A percentile compares a stretch with the other conserved stretches of the same genome.
Evolutionary conservation across 306 rosid genomes (phyloP).

Genomic region (Pterocarpus santalinus): DNA sequence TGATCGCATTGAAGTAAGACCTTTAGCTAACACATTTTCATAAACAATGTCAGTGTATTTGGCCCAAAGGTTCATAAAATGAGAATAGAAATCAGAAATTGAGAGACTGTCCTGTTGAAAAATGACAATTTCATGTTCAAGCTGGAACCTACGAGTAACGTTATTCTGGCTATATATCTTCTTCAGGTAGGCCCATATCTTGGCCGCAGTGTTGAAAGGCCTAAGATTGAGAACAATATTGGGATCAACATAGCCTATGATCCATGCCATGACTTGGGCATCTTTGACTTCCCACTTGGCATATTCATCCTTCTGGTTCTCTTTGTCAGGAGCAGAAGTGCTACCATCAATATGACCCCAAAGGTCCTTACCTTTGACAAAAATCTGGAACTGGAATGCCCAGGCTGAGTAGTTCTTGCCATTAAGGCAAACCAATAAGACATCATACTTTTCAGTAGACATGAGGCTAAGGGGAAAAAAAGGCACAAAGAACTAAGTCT

Average conservation of each 20-base stretch:
- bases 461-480: neutral
- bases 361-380: neutral
- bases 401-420: too few species aligned
- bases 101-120: neutral
- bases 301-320: too few species aligned
- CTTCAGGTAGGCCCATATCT: neutral
- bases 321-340: neutral
- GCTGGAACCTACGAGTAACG: neutral
- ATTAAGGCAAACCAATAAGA: neutral
- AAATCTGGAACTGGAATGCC: neutral
- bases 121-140: neutral
- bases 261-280: neutral
- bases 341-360: slow-evolving; percentile 5
- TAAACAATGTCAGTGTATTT: neutral
- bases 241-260: neutral
- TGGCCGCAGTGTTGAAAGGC: neutral
- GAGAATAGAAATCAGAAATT: neutral
- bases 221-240: neutral
- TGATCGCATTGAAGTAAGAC: neutral
- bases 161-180: neutral
- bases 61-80: slow-evolving; percentile 26
- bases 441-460: neutral
- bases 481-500: too few species aligned
- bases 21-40: neutral
- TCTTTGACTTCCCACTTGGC: too few species aligned